Conservation (phyloP, 768 basidiomycete species). For the Russula griseocarnosa region DNA sequence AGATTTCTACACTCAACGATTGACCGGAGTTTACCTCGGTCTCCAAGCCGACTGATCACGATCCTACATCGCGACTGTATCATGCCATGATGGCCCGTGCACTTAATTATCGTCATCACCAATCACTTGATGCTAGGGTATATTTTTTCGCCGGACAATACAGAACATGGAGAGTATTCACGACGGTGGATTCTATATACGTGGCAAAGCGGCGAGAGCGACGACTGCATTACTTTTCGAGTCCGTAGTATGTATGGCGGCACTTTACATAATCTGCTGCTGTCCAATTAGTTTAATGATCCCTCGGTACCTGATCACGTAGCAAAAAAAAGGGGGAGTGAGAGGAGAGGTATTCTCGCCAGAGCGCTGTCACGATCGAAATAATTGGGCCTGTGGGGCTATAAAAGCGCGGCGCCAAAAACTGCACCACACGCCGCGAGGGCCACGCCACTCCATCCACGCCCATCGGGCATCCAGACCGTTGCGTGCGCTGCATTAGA, state of each 20-base stretch:
- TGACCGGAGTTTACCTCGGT: not conserved
- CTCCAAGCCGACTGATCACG: not conserved
- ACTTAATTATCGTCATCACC: not conserved
- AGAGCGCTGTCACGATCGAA: not conserved
- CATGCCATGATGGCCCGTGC: not conserved
- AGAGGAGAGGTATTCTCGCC: not conserved
- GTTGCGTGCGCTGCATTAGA: not conserved
- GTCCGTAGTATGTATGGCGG: constrained; percentile 11
- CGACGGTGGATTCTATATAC: not conserved
- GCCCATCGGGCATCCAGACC: not conserved
- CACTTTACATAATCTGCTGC: not conserved
- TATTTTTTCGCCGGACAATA: constrained; percentile 1
- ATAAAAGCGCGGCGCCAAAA: constrained; percentile 18
- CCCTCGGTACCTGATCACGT: not conserved
- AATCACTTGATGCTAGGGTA: constrained; percentile 14
- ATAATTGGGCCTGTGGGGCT: not conserved
- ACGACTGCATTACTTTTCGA: not conserved
- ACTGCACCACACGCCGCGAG: constrained; percentile 12
- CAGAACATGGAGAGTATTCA: not conserved
- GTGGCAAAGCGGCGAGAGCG: not conserved
- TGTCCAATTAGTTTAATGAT: constrained; percentile 4
- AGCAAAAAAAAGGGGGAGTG: not conserved
- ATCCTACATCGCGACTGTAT: no score
- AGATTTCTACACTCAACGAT: not conserved
- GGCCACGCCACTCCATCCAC: constrained; percentile 8